Evolutionary conservation across 2,329 filamentous ascomycete genomes (phyloP).

Genomic region (Cercospora sojina): DNA sequence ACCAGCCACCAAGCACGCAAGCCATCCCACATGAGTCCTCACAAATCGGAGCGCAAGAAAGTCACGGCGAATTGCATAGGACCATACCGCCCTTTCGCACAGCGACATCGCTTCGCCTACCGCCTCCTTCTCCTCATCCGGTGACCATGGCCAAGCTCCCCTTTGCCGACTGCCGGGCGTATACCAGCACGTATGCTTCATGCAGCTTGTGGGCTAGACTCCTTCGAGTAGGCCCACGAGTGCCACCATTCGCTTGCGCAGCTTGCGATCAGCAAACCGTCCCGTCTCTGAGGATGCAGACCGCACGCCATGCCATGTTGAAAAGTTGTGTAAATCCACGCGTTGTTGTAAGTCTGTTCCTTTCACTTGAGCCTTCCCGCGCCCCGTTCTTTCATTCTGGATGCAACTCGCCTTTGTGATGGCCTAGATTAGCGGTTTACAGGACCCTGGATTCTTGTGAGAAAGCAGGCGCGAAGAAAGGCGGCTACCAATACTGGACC

Average conservation of each 20-base stretch:
- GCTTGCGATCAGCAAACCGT: neutral
- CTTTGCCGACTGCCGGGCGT: constrained; percentile 16
- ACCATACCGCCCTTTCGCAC: neutral
- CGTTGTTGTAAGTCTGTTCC: neutral
- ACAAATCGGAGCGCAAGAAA: neutral
- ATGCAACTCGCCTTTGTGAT: neutral
- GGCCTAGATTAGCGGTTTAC: neutral
- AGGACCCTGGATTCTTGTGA: neutral
- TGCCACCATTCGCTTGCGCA: neutral
- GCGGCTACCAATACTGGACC: neutral
- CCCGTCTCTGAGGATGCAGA: constrained; percentile 1
- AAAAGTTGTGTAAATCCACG: constrained; percentile 10
- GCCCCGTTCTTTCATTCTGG: neutral
- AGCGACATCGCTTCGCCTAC: constrained; percentile 5
- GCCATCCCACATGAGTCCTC: neutral
- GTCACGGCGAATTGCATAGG: neutral
- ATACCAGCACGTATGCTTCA: constrained; percentile 10
- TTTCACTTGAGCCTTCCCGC: neutral
- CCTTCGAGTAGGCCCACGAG: neutral
- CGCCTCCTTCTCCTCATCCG: neutral
- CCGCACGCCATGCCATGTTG: constrained; percentile 16
- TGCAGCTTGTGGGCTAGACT: constrained; percentile 13
- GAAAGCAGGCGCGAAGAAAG: neutral
- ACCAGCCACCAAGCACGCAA: neutral
- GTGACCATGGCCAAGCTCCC: constrained; percentile 14